A percentile compares a stretch with the other conserved stretches of the same genome.
phyloP scores from a whole-genome alignment of 192 early-diverging fungal species.

The Rhizoclosmatium sp. region DNA sequence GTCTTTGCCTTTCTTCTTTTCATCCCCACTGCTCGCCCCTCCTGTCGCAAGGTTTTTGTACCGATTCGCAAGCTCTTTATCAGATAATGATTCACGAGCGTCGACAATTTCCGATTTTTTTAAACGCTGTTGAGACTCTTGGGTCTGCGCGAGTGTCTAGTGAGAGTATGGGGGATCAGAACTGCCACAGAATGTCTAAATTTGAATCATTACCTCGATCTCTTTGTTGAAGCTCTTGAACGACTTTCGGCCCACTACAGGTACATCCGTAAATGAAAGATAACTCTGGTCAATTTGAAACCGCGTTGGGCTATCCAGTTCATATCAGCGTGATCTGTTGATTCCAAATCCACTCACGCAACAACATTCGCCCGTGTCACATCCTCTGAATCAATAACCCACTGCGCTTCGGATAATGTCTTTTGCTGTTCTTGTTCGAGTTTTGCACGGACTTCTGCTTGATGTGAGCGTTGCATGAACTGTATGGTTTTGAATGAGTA shows the following conservation, averaged over 20 bases:
- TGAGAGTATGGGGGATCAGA: background rate
- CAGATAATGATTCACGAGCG: background rate
- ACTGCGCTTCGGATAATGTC: conserved; percentile 18
- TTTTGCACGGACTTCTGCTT: conserved; percentile 8
- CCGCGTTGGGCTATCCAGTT: background rate
- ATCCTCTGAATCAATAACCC: conserved; percentile 9
- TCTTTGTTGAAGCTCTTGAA: conserved; percentile 31
- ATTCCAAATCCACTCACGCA: background rate
- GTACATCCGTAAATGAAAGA: conserved; percentile 19
- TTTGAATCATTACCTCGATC: conserved; percentile 8
- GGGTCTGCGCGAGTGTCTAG: conserved; percentile 5
- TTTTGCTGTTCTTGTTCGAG: conserved; percentile 19
- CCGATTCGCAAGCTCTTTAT: conserved; percentile 1
- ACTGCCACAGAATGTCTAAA: no score
- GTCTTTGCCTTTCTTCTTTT: background rate
- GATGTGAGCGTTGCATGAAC: conserved; percentile 27
- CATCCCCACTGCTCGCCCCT: background rate
- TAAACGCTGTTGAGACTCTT: conserved; percentile 8
- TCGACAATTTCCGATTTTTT: background rate
- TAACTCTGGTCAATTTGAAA: conserved; percentile 21
- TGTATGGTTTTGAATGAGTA: background rate
- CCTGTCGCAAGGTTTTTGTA: conserved; percentile 1
- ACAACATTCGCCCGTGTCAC: background rate
- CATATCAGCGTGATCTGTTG: background rate
- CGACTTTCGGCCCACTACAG: conserved; percentile 23